Percentiles rank a stretch among this genome's conserved stretches.
These are phyloP conservation scores for Yamadazyma tumulicola DNA, from an alignment of 805 yeast species.

Conservation along the genomic window DNA sequence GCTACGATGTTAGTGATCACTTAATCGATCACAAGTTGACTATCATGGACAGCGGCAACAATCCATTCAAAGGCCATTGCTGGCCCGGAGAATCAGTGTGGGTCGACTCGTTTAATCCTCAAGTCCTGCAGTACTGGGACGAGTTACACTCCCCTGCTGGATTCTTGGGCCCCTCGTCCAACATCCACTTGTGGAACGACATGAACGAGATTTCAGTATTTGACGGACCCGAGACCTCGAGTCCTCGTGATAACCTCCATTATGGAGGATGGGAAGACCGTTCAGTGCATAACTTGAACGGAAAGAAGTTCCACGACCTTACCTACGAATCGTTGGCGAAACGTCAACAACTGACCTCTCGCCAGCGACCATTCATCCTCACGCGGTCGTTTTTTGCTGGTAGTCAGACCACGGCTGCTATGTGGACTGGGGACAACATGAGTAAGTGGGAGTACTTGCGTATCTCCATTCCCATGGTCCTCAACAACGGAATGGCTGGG, in stretches of 20 bases:
- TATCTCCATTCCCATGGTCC: conserved; percentile 80
- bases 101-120: conserved; percentile 80
- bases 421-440: conserved; percentile 98
- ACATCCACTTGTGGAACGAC: conserved; percentile 91
- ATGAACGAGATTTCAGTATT: conserved; percentile 98
- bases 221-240: conserved; percentile 89
- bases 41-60: conserved; percentile 44
- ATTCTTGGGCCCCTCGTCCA: conserved; percentile 48
- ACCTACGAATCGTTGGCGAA: conserved; percentile 64
- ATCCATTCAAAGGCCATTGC: conserved; percentile 77
- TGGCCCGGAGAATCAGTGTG: conserved; percentile 98
- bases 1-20: conserved; percentile 59
- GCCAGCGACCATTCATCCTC: conserved; percentile 77
- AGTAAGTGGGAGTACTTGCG: conserved; percentile 87
- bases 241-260: conserved; percentile 79
- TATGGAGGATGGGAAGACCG: conserved; percentile 85
- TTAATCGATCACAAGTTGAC: conserved; percentile 43
- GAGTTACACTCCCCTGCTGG: conserved; percentile 38
- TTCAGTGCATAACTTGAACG: conserved; percentile 84
- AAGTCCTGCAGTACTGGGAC: conserved; percentile 60
- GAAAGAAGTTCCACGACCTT: conserved; percentile 74
- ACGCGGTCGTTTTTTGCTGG: conserved; percentile 90
- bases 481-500: conserved; percentile 77
- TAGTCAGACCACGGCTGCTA: conserved; percentile 85
- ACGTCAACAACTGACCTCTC: conserved; percentile 41